Percentiles rank a stretch among this genome's conserved stretches.
Evolutionary conservation across 1,139 yeast species (phyloP).

Genomic region (Arxiozyma heterogenica): DNA sequence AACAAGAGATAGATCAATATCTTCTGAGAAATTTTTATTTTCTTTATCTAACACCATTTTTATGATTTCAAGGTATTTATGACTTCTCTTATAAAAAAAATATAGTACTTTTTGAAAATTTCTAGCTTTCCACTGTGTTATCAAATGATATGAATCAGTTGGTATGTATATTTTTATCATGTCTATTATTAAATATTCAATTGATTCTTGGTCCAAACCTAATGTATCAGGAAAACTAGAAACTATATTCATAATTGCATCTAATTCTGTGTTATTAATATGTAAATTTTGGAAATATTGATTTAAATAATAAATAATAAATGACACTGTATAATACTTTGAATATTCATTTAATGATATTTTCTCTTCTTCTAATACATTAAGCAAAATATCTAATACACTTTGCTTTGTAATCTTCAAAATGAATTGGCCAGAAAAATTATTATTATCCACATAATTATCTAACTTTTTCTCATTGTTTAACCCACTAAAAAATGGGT

Average conservation of each 20-base stretch:
- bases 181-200: background rate
- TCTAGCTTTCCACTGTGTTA: slow-evolving; percentile 45
- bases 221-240: background rate
- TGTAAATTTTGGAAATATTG: background rate
- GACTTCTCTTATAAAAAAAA: slow-evolving; percentile 41
- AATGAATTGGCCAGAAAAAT: background rate
- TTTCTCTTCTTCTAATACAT: slow-evolving; percentile 12
- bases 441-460: background rate
- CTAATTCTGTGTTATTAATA: background rate
- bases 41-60: background rate
- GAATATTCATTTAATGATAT: background rate
- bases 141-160: slow-evolving; percentile 36
- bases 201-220: background rate
- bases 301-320: background rate
- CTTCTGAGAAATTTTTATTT: background rate
- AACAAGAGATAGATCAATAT: background rate
- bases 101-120: slow-evolving; percentile 52
- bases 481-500: slow-evolving; percentile 24
- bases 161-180: slow-evolving; percentile 29
- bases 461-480: slow-evolving; percentile 1
- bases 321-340: background rate
- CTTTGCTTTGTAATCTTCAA: slow-evolving; percentile 25
- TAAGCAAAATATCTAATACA: slow-evolving; percentile 26
- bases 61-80: background rate
- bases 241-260: background rate